Evolutionary conservation across 2,329 filamentous ascomycete species (phyloP).

Genomic region (Parafenestella ontariensis): DNA sequence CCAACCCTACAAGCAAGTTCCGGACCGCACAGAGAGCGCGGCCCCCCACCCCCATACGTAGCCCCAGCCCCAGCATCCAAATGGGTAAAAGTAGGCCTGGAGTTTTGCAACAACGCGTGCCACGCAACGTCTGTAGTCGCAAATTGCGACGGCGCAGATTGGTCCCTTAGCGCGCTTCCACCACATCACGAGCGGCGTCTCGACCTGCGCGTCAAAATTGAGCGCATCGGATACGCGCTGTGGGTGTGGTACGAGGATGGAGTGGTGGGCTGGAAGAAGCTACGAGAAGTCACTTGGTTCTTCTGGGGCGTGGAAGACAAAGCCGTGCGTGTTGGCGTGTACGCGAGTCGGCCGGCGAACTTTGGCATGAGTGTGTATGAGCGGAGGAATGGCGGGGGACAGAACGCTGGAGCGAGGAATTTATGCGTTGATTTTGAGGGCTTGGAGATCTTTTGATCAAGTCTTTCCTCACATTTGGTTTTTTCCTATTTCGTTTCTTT

Average conservation of each 20-base stretch:
- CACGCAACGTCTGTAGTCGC: conserved; percentile 65
- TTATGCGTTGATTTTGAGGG: conserved; percentile 52
- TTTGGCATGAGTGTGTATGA: conserved; percentile 49
- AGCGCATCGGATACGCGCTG: conserved; percentile 62
- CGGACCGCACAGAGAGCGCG: conserved; percentile 26
- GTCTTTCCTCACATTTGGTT: not conserved
- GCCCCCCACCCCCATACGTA: conserved; percentile 44
- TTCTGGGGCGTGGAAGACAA: conserved; percentile 67
- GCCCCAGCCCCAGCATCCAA: conserved; percentile 57
- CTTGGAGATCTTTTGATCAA: conserved; percentile 47
- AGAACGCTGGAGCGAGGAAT: conserved; percentile 39
- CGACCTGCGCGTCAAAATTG: conserved; percentile 63
- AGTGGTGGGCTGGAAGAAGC: conserved; percentile 60
- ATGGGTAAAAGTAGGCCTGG: conserved; percentile 68
- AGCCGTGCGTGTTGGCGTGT: conserved; percentile 64
- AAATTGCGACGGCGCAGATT: conserved; percentile 64
- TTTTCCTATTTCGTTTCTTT: not conserved
- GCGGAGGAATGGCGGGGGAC: conserved; percentile 34
- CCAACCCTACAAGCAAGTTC: conserved; percentile 14
- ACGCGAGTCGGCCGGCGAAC: conserved; percentile 63
- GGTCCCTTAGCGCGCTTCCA: conserved; percentile 60
- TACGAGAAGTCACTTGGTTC: conserved; percentile 67
- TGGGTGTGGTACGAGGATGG: conserved; percentile 65
- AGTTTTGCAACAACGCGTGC: conserved; percentile 62
- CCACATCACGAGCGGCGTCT: conserved; percentile 52